A percentile compares a stretch with the other conserved stretches of the same genome.
These are phyloP conservation scores for Russula abietina DNA, from an alignment of 768 basidiomycete species.

Conservation along the genomic window DNA sequence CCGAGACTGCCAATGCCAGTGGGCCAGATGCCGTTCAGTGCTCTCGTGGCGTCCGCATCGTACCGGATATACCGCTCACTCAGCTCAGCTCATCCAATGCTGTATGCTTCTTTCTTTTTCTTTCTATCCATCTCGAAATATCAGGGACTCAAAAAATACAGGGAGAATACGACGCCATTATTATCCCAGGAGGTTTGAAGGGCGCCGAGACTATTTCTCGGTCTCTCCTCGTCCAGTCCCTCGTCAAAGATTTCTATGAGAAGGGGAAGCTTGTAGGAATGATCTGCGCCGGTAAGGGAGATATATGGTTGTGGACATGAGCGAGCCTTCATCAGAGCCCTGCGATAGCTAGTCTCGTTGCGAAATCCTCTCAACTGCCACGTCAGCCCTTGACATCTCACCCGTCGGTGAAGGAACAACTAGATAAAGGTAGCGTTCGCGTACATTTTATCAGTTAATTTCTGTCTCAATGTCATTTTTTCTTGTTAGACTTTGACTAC, in stretches of 20 bases:
- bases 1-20: neutral
- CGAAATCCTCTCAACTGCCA: slow-evolving; percentile 53
- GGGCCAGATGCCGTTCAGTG: neutral
- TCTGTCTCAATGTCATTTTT: neutral
- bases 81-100: slow-evolving; percentile 4
- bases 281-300: slow-evolving; percentile 73
- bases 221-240: slow-evolving; percentile 51
- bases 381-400: slow-evolving; percentile 72
- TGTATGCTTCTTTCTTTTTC: slow-evolving; percentile 9
- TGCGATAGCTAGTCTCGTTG: slow-evolving; percentile 37
- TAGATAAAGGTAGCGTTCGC: slow-evolving; percentile 45
- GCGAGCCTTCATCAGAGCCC: neutral
- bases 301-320: neutral
- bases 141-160: slow-evolving; percentile 26
- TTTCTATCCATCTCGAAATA: neutral
- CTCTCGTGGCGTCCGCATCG: slow-evolving; percentile 22
- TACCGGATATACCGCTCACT: slow-evolving; percentile 14
- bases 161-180: slow-evolving; percentile 61
- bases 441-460: neutral
- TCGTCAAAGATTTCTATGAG: slow-evolving; percentile 53
- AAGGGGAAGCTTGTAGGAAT: slow-evolving; percentile 62
- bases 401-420: slow-evolving; percentile 55
- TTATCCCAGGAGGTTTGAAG: slow-evolving; percentile 74
- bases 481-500: slow-evolving; percentile 61
- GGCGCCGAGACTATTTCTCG: slow-evolving; percentile 70